Percentiles rank a stretch among this genome's conserved stretches.
Evolutionary conservation across 495 filamentous ascomycete genomes (phyloP).

Genomic region (Viridothelium virens): DNA sequence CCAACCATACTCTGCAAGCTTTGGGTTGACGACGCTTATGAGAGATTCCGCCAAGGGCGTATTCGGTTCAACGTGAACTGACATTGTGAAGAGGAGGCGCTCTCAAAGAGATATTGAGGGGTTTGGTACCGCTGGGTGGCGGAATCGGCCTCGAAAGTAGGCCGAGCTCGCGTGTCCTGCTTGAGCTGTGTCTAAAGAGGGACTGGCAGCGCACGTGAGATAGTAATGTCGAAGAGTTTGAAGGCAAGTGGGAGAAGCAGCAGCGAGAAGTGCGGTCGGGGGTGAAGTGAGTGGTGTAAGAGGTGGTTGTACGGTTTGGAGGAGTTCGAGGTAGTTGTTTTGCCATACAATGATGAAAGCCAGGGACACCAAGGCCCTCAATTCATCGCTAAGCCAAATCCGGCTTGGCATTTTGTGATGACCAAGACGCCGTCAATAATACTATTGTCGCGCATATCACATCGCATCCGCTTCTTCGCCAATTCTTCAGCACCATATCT

Average conservation of each 20-base stretch:
- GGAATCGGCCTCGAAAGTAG: neutral
- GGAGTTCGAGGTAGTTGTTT: neutral
- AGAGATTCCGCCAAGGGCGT: conserved; percentile 77
- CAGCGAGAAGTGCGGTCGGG: neutral
- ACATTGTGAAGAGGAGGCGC: neutral
- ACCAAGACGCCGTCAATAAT: neutral
- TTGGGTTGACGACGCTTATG: conserved; percentile 69
- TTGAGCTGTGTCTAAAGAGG: neutral
- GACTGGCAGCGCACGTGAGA: neutral
- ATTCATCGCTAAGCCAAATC: neutral
- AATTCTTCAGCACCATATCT: too few species aligned
- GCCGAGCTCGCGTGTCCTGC: neutral
- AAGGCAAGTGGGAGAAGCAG: neutral
- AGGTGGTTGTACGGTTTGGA: neutral
- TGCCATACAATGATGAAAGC: neutral
- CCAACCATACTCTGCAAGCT: conserved; percentile 89
- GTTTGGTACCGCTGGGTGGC: neutral
- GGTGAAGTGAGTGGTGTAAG: neutral
- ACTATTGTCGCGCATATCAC: too few species aligned
- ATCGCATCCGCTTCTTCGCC: too few species aligned
- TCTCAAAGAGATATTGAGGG: neutral
- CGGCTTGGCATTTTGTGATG: neutral
- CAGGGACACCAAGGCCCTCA: neutral
- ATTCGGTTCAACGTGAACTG: conserved; percentile 45
- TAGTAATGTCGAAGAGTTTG: neutral